Evolutionary conservation across 1,284 basidiomycete genomes (phyloP).

Genomic region (Ustilago nuda): DNA sequence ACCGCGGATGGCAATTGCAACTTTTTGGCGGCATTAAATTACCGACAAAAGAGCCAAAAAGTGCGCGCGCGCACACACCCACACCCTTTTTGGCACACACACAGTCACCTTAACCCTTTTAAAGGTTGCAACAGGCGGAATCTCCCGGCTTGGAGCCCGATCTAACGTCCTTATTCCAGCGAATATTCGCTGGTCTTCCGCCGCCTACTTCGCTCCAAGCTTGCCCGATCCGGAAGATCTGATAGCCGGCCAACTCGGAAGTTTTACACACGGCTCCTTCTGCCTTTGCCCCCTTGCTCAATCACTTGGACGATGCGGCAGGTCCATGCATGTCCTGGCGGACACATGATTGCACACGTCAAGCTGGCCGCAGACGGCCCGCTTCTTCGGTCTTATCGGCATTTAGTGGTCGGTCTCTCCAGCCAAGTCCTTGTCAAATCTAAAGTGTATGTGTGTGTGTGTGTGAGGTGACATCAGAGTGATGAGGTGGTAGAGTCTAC

Average conservation of each 20-base stretch:
- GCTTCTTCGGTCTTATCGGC: neutral
- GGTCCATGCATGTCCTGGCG: neutral
- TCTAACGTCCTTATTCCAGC: neutral
- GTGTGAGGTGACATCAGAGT: neutral
- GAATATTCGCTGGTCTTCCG: neutral
- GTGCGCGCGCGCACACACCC: neutral
- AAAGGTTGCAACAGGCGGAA: neutral
- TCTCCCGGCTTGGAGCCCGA: neutral
- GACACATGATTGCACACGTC: neutral
- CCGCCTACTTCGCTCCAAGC: neutral
- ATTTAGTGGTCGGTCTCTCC: neutral
- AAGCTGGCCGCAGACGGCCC: neutral
- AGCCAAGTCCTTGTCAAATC: neutral
- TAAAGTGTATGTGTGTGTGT: neutral
- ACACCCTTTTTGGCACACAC: neutral
- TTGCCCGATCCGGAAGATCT: constrained; percentile 7
- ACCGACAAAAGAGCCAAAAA: neutral
- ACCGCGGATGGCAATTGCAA: neutral
- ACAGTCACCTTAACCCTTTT: neutral
- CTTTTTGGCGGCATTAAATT: neutral
- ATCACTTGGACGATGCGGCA: neutral
- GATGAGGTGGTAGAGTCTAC: neutral
- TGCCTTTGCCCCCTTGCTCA: neutral
- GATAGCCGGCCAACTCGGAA: constrained; percentile 2
- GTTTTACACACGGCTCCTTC: no score